Evolutionary conservation across 2,329 filamentous ascomycete species (phyloP), one percentile per base, ranked within the genome.

Genomic region (Phaeophleospora eucalypticola): DNA sequence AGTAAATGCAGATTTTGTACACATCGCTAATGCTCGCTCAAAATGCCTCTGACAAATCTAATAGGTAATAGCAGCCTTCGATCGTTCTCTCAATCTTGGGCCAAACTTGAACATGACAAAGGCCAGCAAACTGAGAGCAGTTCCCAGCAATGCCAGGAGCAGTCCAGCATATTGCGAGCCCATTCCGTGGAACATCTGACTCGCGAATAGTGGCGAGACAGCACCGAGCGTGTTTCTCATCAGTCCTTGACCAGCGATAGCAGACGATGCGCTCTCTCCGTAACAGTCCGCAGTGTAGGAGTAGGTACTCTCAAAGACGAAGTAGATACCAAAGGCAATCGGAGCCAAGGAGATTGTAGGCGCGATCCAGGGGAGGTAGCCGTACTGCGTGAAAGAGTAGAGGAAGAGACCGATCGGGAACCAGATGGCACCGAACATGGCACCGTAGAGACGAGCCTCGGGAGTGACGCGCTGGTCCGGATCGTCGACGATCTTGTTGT

Each of bases 381-480:
- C 68, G 58, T 78, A 78, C 57, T 78, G 75, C 1, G 74, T 77
- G 66, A 77, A 78, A 33, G 66, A 70, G 68, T 78, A 78, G 59
- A 78, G 73, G 66, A 76, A 76, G 2, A 76, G 67, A 14, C 73
- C 73, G 36, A 75, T 58, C 12, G 73, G 73, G 10, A 76, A 64
- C 65, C 67, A 73, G 51, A 73, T 53, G 18, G 72, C 70, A 18
- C 73, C 73, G 51, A 64, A 73, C 57, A 76, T 68, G 41, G 72
- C 71, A n/a, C 72, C 72, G 53, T 75, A 75, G 2, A 76, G 68
- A 16, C 73, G 70, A n/a, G 64, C 64, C 48, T 76, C 73, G 3
- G 73, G 72, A 0, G 67, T 61, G n/a, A 72, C 54, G 17, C 53
- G 53, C 18, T 66, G 58, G 32, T 65, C 60, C 2, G 67, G 64